Base-by-base conservation (phyloP, 495 filamentous ascomycete species). In the Massariosphaeria phaeospora region DNA sequence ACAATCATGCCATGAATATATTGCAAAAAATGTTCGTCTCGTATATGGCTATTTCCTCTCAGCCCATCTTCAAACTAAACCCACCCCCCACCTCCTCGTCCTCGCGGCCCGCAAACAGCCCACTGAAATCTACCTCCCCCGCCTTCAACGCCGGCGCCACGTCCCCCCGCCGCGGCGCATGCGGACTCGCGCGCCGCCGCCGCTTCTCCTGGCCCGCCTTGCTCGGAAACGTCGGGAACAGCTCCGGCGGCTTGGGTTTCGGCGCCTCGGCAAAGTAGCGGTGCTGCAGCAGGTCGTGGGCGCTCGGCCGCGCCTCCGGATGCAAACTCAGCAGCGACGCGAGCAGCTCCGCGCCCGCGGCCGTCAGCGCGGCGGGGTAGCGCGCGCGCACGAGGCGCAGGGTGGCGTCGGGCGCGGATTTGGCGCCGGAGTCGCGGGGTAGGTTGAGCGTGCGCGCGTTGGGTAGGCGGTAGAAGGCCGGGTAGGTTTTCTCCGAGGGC, bases 191-290 rank as follows among this genome's bases (percentile, higher is more conserved):
- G 24, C 81, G 69, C 26, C 79, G 72, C 54, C 88, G 74, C 62
- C 90, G 69, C 66, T 84, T 86, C 77, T 98, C 93, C 77, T 91
- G 86, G 0, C 89, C 89, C 0, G 91, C 93, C 70, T 96, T 96
- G 43, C 84, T 90, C 1, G 93, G 93, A 66, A 96, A 98, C 2
- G 72, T 73, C 1, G 72, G 72, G 47, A 74, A 73, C 66, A 74
- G 86, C 59, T 82, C 85, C 66, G 83, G 84, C 20, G 81, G 81
- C 70, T 95, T 95, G 1, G 89, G 87, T 27, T 83, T 84, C 0
- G 93, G 93, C 52, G 95, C 84, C 73, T 97, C 93, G 17, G 72
- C 75, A 70, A 97, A 98, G 67, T 93, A 98, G 35, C 80, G 75
- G 69, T 96, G 90, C 20, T 75, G 67, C 20, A 95, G 79, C 52